Conservation (phyloP, 768 basidiomycete genomes). For the Lactarius trivialis region DNA sequence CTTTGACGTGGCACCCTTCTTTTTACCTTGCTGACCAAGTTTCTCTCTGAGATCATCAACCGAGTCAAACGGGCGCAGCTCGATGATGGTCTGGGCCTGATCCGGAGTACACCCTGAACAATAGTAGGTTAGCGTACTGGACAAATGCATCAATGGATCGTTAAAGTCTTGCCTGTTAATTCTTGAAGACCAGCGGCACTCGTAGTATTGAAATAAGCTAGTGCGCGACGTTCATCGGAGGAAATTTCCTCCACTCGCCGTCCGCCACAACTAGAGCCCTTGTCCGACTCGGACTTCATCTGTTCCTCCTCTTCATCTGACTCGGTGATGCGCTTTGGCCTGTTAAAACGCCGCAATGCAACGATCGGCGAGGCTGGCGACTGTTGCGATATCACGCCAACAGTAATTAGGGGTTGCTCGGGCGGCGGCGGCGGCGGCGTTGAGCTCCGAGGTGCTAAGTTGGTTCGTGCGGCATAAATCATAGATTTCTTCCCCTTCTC, state of each 20-base stretch:
- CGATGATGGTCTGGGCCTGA: slow-evolving; percentile 75
- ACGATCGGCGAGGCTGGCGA: slow-evolving; percentile 41
- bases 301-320: slow-evolving; percentile 64
- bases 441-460: slow-evolving; percentile 31
- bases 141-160: not conserved
- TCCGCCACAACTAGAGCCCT: slow-evolving; percentile 34
- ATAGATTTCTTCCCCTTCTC: slow-evolving; percentile 79
- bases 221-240: slow-evolving; percentile 43
- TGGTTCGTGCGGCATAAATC: slow-evolving; percentile 66
- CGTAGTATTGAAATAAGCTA: slow-evolving; percentile 65
- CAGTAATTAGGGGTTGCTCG: slow-evolving; percentile 36
- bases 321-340: slow-evolving; percentile 55
- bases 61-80: slow-evolving; percentile 72
- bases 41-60: slow-evolving; percentile 69
- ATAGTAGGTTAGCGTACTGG: slow-evolving; percentile 7
- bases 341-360: slow-evolving; percentile 39
- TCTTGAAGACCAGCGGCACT: slow-evolving; percentile 62
- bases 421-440: slow-evolving; percentile 38
- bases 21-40: slow-evolving; percentile 60
- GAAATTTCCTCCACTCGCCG: slow-evolving; percentile 30
- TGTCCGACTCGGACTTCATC: slow-evolving; percentile 45
- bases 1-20: slow-evolving; percentile 73
- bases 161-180: slow-evolving; percentile 51
- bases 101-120: slow-evolving; percentile 64
- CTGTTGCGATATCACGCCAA: slow-evolving; percentile 33